Base-by-base conservation (phyloP, 2,329 filamentous ascomycete genomes). In the Talaromyces atroroseus region DNA sequence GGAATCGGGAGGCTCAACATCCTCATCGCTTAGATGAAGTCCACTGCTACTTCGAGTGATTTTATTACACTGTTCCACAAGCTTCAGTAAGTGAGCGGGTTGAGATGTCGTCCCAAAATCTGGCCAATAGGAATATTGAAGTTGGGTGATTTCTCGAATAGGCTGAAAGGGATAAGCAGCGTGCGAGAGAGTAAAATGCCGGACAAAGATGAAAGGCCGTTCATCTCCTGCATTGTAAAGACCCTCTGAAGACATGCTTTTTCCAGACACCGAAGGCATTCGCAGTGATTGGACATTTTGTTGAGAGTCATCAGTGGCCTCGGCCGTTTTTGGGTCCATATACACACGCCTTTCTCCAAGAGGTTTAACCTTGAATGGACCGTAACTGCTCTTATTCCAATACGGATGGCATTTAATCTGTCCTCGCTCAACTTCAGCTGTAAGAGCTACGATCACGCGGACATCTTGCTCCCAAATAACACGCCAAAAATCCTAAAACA, bases 391-490 rank as follows among this genome's bases (percentile, higher is more conserved):
- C 14, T 82, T 82, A 45, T 85, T 84, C 94, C 94, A 99, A 72
- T 96, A 99, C 8, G 90, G 85, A 70, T 99, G 92, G 60, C 92
- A 96, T 71, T 97, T 99, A 46, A 95, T 79, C 68, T 96, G 92
- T 0, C 92, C 92, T 23, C 91, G 90, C 75, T 99, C 94, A 24
- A 88, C 83, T 71, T 97, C 92, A 1, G 94, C 92, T 5, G 94
- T 99, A 62, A 99, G 80, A 87, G 96, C 97, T 61, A 97, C 92
- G 60, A 99, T 87, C 24, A 97, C 89, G 52, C 92, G 87, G 3
- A 95, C 87, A 68, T 97, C 92, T 71, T 97, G 89, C 68, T 97
- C 92, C 94, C 94, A 99, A 29, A 97, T 81, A 11, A 96, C 88
- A 59, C 90, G 92, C 94, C 94, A 99, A 68, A 99, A 99, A 71